Percentiles rank a stretch among this genome's conserved stretches.
Evolutionary conservation across 139 green algal genomes (phyloP).

Genomic region (Pseudopediastrum boryanum): DNA sequence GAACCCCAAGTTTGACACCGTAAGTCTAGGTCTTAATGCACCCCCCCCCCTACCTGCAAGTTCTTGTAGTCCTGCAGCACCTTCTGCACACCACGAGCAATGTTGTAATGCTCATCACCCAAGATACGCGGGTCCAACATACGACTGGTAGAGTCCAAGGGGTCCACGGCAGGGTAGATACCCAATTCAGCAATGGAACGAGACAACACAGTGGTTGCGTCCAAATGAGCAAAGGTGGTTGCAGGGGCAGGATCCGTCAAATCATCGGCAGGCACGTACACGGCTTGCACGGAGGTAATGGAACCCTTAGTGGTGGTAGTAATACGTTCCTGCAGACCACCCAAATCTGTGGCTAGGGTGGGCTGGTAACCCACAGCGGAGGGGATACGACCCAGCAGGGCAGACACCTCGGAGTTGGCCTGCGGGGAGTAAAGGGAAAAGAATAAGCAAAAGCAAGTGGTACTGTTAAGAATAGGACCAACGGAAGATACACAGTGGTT

Average conservation of each 20-base stretch:
- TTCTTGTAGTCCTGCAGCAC: slow-evolving; percentile 98
- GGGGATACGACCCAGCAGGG: slow-evolving; percentile 97
- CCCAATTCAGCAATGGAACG: slow-evolving; percentile 98
- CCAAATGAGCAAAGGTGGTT: slow-evolving; percentile 98
- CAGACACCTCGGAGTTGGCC: slow-evolving; percentile 99
- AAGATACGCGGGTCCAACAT: slow-evolving; percentile 97
- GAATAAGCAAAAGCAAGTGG: too few relatives aligned
- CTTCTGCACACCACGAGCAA: slow-evolving; percentile 96
- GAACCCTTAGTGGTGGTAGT: slow-evolving; percentile 98
- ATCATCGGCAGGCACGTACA: slow-evolving; percentile 99
- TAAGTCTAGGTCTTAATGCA: too few relatives aligned
- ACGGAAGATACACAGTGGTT: too few relatives aligned
- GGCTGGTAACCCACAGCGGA: slow-evolving; percentile 99
- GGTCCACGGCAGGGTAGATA: slow-evolving; percentile 99
- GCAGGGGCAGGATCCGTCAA: slow-evolving; percentile 97
- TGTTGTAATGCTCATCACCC: slow-evolving; percentile 95
- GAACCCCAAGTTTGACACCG: too few relatives aligned
- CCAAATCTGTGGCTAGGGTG: slow-evolving; percentile 97
- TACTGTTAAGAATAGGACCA: too few relatives aligned
- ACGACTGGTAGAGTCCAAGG: slow-evolving; percentile 97
- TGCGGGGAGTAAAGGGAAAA: slow-evolving; percentile 41
- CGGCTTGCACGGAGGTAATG: slow-evolving; percentile 98
- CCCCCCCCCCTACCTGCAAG: slow-evolving; percentile 60
- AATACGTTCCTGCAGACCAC: slow-evolving; percentile 97
- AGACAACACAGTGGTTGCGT: slow-evolving; percentile 98